Percentiles rank a stretch among this genome's conserved stretches.
These are phyloP conservation scores for Talaromyces stipitatus DNA, from an alignment of 495 filamentous ascomycete species.

Conservation along the genomic window DNA sequence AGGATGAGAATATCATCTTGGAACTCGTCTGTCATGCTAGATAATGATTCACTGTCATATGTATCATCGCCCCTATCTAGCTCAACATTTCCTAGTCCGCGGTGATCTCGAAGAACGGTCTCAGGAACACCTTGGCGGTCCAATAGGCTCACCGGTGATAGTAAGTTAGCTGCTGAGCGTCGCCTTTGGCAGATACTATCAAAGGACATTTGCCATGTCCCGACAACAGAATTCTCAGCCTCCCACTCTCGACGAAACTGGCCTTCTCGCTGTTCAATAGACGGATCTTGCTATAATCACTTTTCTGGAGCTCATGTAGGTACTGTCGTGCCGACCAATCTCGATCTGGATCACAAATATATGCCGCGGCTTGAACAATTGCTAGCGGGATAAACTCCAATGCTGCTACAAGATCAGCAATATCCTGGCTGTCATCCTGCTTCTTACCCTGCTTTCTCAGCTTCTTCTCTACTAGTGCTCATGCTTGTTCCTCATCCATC, in stretches of 20 bases:
- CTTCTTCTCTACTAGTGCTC: constrained; percentile 32
- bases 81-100: not conserved
- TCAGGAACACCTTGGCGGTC: constrained; percentile 23
- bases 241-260: constrained; percentile 31
- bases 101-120: constrained; percentile 6
- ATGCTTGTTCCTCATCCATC: constrained; percentile 22
- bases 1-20: constrained; percentile 35
- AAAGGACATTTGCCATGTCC: constrained; percentile 44
- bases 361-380: too few species aligned
- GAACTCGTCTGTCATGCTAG: constrained; percentile 20
- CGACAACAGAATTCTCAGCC: constrained; percentile 34
- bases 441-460: constrained; percentile 11
- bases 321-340: constrained; percentile 24
- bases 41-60: constrained; percentile 8
- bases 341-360: constrained; percentile 13
- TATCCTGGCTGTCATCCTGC: constrained; percentile 8
- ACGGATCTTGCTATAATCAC: constrained; percentile 22
- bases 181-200: constrained; percentile 24
- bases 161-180: constrained; percentile 16
- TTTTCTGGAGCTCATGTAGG: constrained; percentile 25
- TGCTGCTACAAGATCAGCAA: constrained; percentile 18
- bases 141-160: constrained; percentile 26
- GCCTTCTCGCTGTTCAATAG: constrained; percentile 24
- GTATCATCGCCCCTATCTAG: constrained; percentile 10
- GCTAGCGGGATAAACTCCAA: constrained; percentile 41